Evolutionary conservation across 805 yeast species (phyloP).

Genomic region (Pichia exigua): DNA sequence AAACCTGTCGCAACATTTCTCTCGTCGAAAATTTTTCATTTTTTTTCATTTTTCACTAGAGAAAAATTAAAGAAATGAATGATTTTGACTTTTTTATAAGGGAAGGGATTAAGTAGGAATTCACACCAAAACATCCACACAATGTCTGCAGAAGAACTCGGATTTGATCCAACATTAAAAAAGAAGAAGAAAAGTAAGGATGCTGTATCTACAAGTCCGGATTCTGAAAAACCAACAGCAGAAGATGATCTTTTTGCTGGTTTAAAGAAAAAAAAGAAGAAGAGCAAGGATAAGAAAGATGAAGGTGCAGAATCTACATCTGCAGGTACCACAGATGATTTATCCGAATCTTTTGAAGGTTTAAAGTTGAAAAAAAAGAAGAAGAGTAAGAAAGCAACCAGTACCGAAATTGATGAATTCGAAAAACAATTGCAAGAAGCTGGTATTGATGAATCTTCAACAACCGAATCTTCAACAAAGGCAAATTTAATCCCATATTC

Average conservation of each 20-base stretch:
- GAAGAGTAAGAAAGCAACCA: conserved; percentile 65
- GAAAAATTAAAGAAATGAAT: background rate
- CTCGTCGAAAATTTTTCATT: background rate
- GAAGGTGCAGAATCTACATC: conserved; percentile 15
- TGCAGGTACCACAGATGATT: conserved; percentile 32
- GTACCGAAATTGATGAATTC: conserved; percentile 64
- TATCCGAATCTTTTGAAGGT: conserved; percentile 60
- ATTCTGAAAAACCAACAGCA: conserved; percentile 31
- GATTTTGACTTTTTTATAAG: background rate
- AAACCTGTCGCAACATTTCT: background rate
- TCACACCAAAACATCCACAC: background rate
- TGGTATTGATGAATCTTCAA: conserved; percentile 54
- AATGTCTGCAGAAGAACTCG: conserved; percentile 36
- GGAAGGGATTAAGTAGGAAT: background rate
- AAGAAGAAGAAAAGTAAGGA: conserved; percentile 52
- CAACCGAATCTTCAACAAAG: conserved; percentile 28
- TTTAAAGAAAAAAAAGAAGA: conserved; percentile 80
- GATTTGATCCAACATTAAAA: conserved; percentile 70
- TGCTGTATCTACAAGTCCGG: conserved; percentile 27
- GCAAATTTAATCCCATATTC: conserved; percentile 64
- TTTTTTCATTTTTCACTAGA: background rate
- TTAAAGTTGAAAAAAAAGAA: conserved; percentile 63
- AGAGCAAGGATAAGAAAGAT: conserved; percentile 39
- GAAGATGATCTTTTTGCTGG: conserved; percentile 68
- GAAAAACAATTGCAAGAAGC: conserved; percentile 87